Percentiles rank a stretch among this genome's conserved stretches.
Conservation (phyloP, 1,284 basidiomycete species). For the Leccinum glutinopallens region DNA sequence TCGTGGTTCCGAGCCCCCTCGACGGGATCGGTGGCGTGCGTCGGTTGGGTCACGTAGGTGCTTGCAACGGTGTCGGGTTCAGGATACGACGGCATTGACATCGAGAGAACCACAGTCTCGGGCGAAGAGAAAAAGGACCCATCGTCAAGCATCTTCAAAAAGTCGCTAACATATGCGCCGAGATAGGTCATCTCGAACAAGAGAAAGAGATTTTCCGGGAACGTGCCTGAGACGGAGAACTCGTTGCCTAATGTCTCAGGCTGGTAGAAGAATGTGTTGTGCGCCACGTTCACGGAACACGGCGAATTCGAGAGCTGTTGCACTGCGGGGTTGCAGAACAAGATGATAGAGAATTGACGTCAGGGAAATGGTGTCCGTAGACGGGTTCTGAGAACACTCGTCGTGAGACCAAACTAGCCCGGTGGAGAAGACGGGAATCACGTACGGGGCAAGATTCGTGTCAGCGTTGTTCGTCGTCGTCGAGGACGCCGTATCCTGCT, state of each 20-base stretch:
- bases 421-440: neutral
- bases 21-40: neutral
- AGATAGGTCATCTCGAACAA: constrained; percentile 3
- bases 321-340: constrained; percentile 24
- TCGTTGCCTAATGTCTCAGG: constrained; percentile 77
- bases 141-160: constrained; percentile 78
- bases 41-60: constrained; percentile 16
- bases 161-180: constrained; percentile 58
- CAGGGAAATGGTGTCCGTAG: constrained; percentile 22
- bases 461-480: constrained; percentile 28
- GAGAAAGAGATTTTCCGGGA: neutral
- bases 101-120: constrained; percentile 48
- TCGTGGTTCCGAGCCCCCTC: constrained; percentile 4
- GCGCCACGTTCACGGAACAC: constrained; percentile 52
- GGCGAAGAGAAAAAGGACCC: constrained; percentile 67
- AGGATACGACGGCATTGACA: constrained; percentile 47
- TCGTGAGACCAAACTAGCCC: constrained; percentile 20
- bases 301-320: constrained; percentile 41
- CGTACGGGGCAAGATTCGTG: constrained; percentile 21
- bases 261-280: constrained; percentile 61
- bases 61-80: constrained; percentile 16
- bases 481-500: constrained; percentile 35
- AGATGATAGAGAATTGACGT: too few species aligned
- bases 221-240: constrained; percentile 71
- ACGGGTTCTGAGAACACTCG: constrained; percentile 32